These are phyloP conservation scores for Tubosaeta sp. DNA, from an alignment of 768 basidiomycete species.

Conservation along the genomic window DNA sequence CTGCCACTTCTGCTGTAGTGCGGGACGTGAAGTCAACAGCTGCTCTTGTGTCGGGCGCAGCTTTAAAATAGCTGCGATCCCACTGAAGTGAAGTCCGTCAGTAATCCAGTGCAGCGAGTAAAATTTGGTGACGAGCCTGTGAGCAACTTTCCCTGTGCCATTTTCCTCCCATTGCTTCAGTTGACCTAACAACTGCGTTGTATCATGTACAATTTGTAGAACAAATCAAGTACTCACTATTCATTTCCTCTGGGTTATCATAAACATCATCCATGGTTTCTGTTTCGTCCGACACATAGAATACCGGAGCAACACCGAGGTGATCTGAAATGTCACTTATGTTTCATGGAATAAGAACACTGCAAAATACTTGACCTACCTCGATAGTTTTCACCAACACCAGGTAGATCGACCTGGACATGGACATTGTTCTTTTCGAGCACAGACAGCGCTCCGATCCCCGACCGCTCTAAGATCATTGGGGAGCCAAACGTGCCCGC, in stretches of 20 bases:
- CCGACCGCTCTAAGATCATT: conserved; percentile 56
- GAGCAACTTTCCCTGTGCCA: conserved; percentile 37
- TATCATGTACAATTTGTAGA: too few relatives aligned
- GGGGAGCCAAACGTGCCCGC: conserved; percentile 56
- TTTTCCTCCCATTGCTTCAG: conserved; percentile 30
- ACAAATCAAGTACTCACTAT: too few relatives aligned
- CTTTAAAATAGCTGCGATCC: background rate
- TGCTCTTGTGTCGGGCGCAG: background rate
- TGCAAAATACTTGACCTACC: conserved; percentile 27
- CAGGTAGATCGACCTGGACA: conserved; percentile 60
- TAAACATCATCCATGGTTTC: conserved; percentile 49
- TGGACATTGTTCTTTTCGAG: conserved; percentile 45
- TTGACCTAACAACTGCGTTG: conserved; percentile 18
- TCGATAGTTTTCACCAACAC: conserved; percentile 69
- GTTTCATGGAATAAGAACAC: background rate
- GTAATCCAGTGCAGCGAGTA: background rate
- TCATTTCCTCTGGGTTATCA: conserved; percentile 13
- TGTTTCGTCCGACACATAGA: conserved; percentile 37
- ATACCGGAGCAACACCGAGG: conserved; percentile 9
- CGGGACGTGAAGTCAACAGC: background rate
- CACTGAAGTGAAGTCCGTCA: background rate
- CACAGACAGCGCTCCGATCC: conserved; percentile 55
- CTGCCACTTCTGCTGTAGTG: conserved; percentile 47
- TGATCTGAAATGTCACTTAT: conserved; percentile 23
- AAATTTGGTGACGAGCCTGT: background rate